Percentiles rank a stretch among this genome's conserved stretches.
phyloP scores from a whole-genome alignment of 352 stramenopile species.

The Globisporangium emineosum region DNA sequence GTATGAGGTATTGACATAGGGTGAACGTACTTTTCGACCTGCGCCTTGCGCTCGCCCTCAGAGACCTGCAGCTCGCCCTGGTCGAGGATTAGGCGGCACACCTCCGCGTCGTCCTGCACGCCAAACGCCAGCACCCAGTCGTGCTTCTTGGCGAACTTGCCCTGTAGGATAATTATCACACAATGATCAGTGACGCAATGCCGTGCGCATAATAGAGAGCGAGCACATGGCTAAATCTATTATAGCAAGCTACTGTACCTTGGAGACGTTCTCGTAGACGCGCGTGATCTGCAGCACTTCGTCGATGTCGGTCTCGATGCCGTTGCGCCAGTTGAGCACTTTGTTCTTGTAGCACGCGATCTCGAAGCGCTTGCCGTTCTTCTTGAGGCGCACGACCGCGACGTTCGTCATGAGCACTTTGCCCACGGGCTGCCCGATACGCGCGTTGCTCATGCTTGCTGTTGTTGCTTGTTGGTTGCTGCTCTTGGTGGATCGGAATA shows the following conservation, averaged over 20 bases:
- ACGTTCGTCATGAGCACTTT: conserved; percentile 96
- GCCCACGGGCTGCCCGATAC: conserved; percentile 78
- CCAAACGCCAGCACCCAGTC: conserved; percentile 94
- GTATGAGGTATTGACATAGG: not conserved
- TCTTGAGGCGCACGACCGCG: conserved; percentile 94
- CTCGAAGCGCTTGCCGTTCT: conserved; percentile 96
- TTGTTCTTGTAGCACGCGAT: conserved; percentile 99
- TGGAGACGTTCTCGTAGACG: conserved; percentile 98
- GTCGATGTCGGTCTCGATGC: conserved; percentile 96
- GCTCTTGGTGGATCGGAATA: not conserved
- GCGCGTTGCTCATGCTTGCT: conserved; percentile 46
- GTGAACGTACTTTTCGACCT: conserved; percentile 85
- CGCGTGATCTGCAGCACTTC: conserved; percentile 97
- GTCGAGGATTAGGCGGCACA: conserved; percentile 94
- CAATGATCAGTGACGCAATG: not conserved
- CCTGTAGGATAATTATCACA: conserved; percentile 34
- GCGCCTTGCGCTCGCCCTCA: conserved; percentile 92
- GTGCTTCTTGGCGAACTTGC: conserved; percentile 94
- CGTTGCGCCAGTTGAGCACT: conserved; percentile 97
- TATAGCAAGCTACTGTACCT: conserved; percentile 26
- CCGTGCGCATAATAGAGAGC: not conserved
- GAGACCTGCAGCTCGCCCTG: conserved; percentile 97
- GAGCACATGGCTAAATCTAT: too few relatives aligned
- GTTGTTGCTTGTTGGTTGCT: not conserved
- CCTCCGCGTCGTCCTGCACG: conserved; percentile 89